Conservation (phyloP, 1,284 basidiomycete species). For the Cutaneotrichosporon spelunceum region DNA sequence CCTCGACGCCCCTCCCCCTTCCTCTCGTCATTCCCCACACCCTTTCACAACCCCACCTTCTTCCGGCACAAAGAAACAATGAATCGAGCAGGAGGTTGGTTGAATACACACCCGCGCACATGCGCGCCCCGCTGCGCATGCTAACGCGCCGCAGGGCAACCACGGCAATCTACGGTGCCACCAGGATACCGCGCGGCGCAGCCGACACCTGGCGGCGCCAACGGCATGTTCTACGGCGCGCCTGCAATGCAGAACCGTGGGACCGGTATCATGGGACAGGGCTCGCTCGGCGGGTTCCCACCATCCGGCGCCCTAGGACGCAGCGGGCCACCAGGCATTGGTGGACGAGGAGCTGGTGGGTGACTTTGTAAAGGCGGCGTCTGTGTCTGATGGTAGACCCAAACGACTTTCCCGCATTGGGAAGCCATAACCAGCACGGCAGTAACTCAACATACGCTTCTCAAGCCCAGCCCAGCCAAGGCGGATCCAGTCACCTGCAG, state of each 20-base stretch:
- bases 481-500: conserved; percentile 23
- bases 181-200: conserved; percentile 21
- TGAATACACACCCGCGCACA: background rate
- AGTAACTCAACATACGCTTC: conserved; percentile 39
- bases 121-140: background rate
- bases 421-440: conserved; percentile 28
- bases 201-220: conserved; percentile 18
- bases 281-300: conserved; percentile 21
- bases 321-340: conserved; percentile 46
- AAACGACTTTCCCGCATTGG: conserved; percentile 49
- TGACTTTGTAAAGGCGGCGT: background rate
- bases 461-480: conserved; percentile 35
- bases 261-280: conserved; percentile 14
- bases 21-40: background rate
- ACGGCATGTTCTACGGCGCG: conserved; percentile 46
- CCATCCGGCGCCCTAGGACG: conserved; percentile 26
- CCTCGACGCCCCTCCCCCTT: background rate
- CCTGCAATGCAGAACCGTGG: conserved; percentile 20
- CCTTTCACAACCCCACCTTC: background rate
- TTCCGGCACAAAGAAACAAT: conserved; percentile 10
- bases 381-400: conserved; percentile 31
- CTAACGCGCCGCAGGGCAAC: conserved; percentile 19
- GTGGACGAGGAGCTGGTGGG: conserved; percentile 28
- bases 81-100: conserved; percentile 26
- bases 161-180: conserved; percentile 17